Percentiles rank a stretch among this genome's conserved stretches.
Evolutionary conservation across 257 asterid genomes (phyloP).

Genomic region (Coffea canephora): DNA sequence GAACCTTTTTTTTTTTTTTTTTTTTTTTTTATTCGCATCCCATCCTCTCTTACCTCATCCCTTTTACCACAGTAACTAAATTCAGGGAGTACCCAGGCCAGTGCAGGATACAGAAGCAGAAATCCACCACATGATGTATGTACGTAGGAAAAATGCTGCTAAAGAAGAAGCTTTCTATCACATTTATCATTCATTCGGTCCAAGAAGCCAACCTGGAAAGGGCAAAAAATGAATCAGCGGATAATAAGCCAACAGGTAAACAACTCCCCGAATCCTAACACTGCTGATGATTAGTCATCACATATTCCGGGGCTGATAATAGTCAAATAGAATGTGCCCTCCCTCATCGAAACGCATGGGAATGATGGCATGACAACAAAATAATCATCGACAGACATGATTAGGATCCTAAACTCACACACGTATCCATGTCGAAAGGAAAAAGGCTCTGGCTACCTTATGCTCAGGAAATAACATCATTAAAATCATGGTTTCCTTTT

Average conservation of each 20-base stretch:
- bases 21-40: neutral
- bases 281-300: neutral
- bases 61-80: neutral
- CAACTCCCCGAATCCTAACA: neutral
- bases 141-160: neutral
- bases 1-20: neutral
- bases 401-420: neutral
- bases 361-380: neutral
- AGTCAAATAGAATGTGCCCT: neutral
- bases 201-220: conserved; percentile 6
- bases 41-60: neutral
- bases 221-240: neutral
- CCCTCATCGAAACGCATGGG: neutral
- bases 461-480: neutral
- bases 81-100: neutral
- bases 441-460: neutral
- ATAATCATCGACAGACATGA: neutral
- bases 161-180: neutral
- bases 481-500: neutral
- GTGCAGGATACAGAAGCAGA: neutral
- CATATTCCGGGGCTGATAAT: neutral
- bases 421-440: neutral
- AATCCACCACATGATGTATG: neutral
- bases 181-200: no score
- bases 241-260: neutral